Conservation (phyloP, 176 grass and related monocot species). For the Musa acuminata region DNA sequence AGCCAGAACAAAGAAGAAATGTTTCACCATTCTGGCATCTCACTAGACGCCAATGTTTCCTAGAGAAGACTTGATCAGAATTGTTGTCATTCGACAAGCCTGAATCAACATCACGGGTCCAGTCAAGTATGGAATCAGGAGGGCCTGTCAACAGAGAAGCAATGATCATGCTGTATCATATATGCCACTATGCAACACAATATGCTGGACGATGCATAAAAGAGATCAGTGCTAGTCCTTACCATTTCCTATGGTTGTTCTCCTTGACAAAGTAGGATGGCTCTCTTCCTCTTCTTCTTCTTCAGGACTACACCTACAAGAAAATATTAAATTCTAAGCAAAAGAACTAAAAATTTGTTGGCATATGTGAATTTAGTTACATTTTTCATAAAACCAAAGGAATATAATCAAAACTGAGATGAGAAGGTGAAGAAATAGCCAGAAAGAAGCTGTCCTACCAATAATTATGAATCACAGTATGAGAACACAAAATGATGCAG, state of each 20-base stretch:
- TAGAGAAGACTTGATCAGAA: constrained; percentile 82
- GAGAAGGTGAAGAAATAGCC: too few relatives aligned
- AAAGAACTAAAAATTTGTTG: too few relatives aligned
- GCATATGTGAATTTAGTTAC: too few relatives aligned
- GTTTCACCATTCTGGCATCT: constrained; percentile 95
- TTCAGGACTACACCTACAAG: constrained; percentile 67
- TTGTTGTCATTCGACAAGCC: constrained; percentile 50
- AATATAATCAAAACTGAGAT: too few relatives aligned
- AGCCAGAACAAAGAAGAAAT: constrained; percentile 11
- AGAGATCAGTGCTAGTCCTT: not conserved
- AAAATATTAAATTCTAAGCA: constrained; percentile 1
- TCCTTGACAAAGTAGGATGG: constrained; percentile 47
- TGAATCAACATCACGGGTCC: constrained; percentile 71
- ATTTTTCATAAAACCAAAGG: too few relatives aligned
- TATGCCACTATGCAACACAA: constrained; percentile 18
- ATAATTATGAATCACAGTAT: too few relatives aligned
- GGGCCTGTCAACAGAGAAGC: constrained; percentile 47
- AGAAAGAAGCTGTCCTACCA: too few relatives aligned
- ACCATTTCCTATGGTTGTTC: constrained; percentile 99
- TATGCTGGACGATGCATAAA: not conserved
- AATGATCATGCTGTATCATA: not conserved
- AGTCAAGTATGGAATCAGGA: constrained; percentile 81
- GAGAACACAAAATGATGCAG: too few relatives aligned
- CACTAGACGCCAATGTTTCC: constrained; percentile 91
- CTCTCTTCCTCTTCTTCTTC: constrained; percentile 42